Base-by-base conservation (phyloP, 2,329 filamentous ascomycete genomes). In the Curvularia eragrostidis region DNA sequence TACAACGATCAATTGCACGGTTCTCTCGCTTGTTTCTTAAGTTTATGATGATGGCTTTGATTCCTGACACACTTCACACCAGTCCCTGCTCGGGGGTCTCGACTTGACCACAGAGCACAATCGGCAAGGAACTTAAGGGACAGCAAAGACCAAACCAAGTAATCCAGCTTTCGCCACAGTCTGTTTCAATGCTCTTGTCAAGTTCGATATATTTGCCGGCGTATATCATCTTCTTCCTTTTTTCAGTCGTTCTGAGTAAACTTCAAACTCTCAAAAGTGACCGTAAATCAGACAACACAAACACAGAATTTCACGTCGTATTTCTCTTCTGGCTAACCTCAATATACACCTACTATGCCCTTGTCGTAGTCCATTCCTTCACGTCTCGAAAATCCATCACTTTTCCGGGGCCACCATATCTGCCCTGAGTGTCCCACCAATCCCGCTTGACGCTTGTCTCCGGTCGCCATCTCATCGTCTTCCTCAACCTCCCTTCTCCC, bases 391-490 rank as follows among this genome's bases (percentile, higher is more conserved):
- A 79, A 65, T 84, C 78, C 79, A 83, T 82, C 1, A 84, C 76
- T 49, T 74, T 76, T 32, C 80, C 77, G 23, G 77, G 76, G 7
- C 79, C 82, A 1, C 82, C 83, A 62, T 79, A 81, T 12, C 83
- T 73, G 10, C 77, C 77, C 67, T 84, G 83, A 2, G 80, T 77
- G 71, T 80, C 76, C 62, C 75, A 77, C 81, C 78, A 83, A 62
- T 83, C 72, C 24, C 82, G 74, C 9, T 71, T 57, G 1, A 79
- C 69, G 7, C 81, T 81, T 1, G 76, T 82, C 66, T 85, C 82
- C 0, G 83, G 82, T 49, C 83, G 72, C 83, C 84, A 85, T 48
- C 80, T 71, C 60, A 83, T 80, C 10, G 78, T 76, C 13, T 75
- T 66, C 54, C 74, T 75, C 58, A 84, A 65, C 47, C 76, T 75